phyloP scores from a whole-genome alignment of 768 basidiomycete genomes.

The Serendipita sp. region DNA sequence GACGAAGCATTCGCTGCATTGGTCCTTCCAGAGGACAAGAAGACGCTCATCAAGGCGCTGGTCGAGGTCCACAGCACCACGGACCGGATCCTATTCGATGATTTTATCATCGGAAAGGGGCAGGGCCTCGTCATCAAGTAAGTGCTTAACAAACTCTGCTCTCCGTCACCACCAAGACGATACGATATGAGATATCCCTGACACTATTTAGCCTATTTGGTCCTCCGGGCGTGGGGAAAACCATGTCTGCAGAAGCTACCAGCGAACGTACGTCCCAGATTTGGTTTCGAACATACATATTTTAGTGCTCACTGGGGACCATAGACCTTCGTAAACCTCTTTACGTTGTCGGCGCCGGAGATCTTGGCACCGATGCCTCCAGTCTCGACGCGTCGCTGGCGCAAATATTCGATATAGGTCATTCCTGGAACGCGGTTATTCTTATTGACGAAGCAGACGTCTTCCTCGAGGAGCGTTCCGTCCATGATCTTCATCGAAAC shows the following conservation, averaged over 20 bases:
- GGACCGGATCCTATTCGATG: conserved; percentile 31
- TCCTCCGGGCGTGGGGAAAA: conserved; percentile 41
- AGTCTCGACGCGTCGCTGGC: conserved; percentile 19
- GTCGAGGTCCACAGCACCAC: conserved; percentile 39
- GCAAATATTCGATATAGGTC: conserved; percentile 21
- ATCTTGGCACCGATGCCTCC: conserved; percentile 22
- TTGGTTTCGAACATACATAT: background rate
- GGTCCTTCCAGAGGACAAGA: conserved; percentile 38
- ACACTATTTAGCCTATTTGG: background rate
- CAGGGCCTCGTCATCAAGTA: conserved; percentile 38
- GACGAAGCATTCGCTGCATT: conserved; percentile 42
- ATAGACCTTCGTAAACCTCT: conserved; percentile 18
- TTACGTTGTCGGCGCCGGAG: conserved; percentile 24
- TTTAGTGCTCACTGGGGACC: background rate
- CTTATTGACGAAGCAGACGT: conserved; percentile 40
- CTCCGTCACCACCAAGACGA: too few species aligned
- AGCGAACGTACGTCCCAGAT: conserved; percentile 20
- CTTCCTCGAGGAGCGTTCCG: conserved; percentile 52
- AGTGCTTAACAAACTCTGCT: too few species aligned
- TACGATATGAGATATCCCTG: too few species aligned
- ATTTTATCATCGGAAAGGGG: conserved; percentile 51
- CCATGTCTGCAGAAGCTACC: conserved; percentile 23
- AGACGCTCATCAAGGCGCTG: conserved; percentile 38
- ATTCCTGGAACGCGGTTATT: conserved; percentile 23
- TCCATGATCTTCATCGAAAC: conserved; percentile 49